Conservation (phyloP, 495 filamentous ascomycete species). For the Emericellopsis terricola region DNA sequence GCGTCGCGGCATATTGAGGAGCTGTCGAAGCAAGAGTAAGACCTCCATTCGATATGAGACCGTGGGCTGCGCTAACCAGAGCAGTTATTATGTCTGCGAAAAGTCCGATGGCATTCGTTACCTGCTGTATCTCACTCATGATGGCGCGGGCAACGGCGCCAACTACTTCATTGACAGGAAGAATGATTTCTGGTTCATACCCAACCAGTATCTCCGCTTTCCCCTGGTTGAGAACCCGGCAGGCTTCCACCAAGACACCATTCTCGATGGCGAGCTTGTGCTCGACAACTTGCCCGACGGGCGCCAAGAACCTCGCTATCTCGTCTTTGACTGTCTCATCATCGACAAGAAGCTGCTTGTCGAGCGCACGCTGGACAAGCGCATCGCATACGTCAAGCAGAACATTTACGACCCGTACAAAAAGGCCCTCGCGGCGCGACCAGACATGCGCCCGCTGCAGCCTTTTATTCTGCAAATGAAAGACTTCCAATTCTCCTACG, state of each 20-base stretch:
- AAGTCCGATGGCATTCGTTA: constrained; percentile 95
- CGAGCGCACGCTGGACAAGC: constrained; percentile 66
- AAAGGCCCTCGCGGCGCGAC: constrained; percentile 45
- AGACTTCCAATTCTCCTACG: constrained; percentile 72
- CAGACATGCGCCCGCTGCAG: constrained; percentile 48
- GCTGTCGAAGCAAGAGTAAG: constrained; percentile 55
- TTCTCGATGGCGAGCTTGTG: constrained; percentile 89
- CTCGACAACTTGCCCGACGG: constrained; percentile 51
- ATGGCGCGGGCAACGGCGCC: constrained; percentile 34
- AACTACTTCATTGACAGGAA: constrained; percentile 86
- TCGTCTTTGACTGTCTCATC: constrained; percentile 85
- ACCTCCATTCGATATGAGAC: constrained; percentile 1
- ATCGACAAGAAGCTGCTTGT: constrained; percentile 62
- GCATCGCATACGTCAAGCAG: constrained; percentile 70
- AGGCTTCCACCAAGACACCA: constrained; percentile 57
- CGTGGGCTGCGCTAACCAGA: no score
- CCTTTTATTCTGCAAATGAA: constrained; percentile 75
- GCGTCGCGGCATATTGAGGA: constrained; percentile 57
- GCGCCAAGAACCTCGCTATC: constrained; percentile 49
- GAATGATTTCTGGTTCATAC: constrained; percentile 75
- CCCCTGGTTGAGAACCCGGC: constrained; percentile 44
- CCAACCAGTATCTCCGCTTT: constrained; percentile 60
- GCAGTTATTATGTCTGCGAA: constrained; percentile 94
- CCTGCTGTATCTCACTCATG: constrained; percentile 64
- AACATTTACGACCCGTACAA: constrained; percentile 66